phyloP scores from a whole-genome alignment of 306 rosid species.

The Malus sylvestris region DNA sequence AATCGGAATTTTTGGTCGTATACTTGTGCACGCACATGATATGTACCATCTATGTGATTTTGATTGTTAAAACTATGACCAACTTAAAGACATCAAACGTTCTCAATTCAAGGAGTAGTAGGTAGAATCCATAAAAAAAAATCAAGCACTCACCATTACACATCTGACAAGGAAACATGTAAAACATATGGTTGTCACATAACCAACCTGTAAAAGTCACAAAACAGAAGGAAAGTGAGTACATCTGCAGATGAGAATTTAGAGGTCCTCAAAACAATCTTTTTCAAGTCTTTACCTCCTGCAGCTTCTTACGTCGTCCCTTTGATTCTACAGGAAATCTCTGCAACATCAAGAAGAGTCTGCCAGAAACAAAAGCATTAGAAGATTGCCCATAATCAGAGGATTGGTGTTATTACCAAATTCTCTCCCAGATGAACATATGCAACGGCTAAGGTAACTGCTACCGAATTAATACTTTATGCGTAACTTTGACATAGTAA shows the following conservation, averaged over 20 bases:
- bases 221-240: conserved; percentile 1
- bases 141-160: conserved; percentile 69
- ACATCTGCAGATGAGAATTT: not conserved
- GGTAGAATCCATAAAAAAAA: not conserved
- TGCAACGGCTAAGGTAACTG: not conserved
- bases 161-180: conserved; percentile 91
- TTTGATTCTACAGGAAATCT: conserved; percentile 98
- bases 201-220: conserved; percentile 72
- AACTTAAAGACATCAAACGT: conserved; percentile 7
- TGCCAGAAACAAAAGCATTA: conserved; percentile 31
- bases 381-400: not conserved
- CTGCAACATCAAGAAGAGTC: conserved; percentile 95
- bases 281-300: conserved; percentile 54
- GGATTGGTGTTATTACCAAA: not conserved
- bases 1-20: not conserved
- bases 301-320: conserved; percentile 98
- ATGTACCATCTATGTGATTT: not conserved
- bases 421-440: not conserved
- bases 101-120: not conserved
- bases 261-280: not conserved
- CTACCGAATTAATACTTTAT: not conserved
- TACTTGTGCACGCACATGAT: not conserved
- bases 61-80: not conserved
- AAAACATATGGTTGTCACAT: conserved; percentile 95
- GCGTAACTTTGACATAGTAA: not conserved